phyloP scores from a whole-genome alignment of 768 basidiomycete genomes.

The Pleurotus ostreatus region DNA sequence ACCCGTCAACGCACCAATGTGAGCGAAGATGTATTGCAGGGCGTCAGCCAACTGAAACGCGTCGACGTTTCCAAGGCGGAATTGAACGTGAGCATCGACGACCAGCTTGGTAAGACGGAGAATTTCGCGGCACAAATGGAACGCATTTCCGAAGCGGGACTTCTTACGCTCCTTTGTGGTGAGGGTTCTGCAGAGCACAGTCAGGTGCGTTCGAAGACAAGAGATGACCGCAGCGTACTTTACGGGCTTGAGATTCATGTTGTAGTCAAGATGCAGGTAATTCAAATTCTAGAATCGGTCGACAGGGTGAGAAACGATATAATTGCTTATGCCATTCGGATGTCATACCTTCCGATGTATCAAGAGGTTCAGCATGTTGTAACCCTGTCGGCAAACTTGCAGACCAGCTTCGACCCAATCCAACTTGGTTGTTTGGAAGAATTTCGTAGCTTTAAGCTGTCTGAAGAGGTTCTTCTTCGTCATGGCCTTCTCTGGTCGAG shows the following conservation, averaged over 20 bases:
- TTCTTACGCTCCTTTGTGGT: conserved; percentile 99
- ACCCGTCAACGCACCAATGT: conserved; percentile 96
- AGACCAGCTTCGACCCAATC: conserved; percentile 99
- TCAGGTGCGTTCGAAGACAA: not conserved
- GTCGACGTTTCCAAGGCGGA: conserved; percentile 96
- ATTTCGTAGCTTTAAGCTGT: conserved; percentile 96
- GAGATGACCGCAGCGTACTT: conserved; percentile 43
- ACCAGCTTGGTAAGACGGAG: conserved; percentile 96
- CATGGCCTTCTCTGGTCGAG: conserved; percentile 91
- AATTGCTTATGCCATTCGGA: not conserved
- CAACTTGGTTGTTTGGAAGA: conserved; percentile 96
- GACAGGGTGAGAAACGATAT: not conserved
- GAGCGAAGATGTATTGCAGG: conserved; percentile 94
- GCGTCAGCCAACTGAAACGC: conserved; percentile 99
- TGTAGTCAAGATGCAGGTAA: conserved; percentile 95
- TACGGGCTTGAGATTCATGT: conserved; percentile 97
- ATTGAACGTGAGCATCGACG: conserved; percentile 98
- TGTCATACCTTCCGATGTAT: conserved; percentile 89
- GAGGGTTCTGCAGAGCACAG: conserved; percentile 62
- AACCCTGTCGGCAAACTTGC: conserved; percentile 97
- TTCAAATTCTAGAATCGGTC: conserved; percentile 65
- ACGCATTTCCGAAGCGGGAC: conserved; percentile 99
- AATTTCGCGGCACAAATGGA: conserved; percentile 97
- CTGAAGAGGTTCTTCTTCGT: conserved; percentile 97
- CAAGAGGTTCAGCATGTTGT: conserved; percentile 98